These are phyloP conservation scores for Gaeumannomyces sp. DNA, from an alignment of 2,329 filamentous ascomycete genomes.

Conservation along the genomic window DNA sequence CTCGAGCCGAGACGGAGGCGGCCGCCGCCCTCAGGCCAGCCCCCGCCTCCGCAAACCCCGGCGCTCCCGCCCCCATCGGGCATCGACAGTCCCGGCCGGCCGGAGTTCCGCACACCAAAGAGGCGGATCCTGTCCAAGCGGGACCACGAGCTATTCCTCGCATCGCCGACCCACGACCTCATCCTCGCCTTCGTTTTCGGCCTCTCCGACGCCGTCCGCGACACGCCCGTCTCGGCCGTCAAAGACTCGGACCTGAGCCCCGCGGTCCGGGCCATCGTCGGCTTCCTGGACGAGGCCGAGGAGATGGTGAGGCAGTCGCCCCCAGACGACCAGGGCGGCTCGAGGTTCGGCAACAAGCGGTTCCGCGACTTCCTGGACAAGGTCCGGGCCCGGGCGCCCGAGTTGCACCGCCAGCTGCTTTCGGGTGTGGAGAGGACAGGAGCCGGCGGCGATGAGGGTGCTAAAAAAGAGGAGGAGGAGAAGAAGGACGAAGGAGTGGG, in stretches of 20 bases:
- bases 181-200: constrained; percentile 81
- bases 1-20: constrained; percentile 58
- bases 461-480: constrained; percentile 15
- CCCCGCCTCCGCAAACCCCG: constrained; percentile 70
- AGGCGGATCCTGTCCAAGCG: constrained; percentile 74
- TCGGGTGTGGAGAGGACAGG: constrained; percentile 32
- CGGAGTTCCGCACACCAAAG: constrained; percentile 59
- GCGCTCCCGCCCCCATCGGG: constrained; percentile 62
- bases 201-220: constrained; percentile 73
- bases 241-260: constrained; percentile 50
- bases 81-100: constrained; percentile 22
- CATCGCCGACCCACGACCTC: constrained; percentile 68
- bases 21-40: constrained; percentile 43
- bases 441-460: constrained; percentile 22
- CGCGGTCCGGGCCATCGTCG: constrained; percentile 56
- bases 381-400: constrained; percentile 45
- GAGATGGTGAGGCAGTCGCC: constrained; percentile 62
- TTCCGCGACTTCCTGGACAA: constrained; percentile 78
- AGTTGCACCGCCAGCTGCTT: constrained; percentile 56
- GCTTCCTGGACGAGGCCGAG: constrained; percentile 65
- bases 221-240: constrained; percentile 59
- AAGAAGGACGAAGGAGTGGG: constrained; percentile 14
- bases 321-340: constrained; percentile 78
- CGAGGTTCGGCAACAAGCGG: constrained; percentile 88
- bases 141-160: constrained; percentile 77